These are phyloP conservation scores for Peronospora tabacina DNA, from an alignment of 352 stramenopile species.

Conservation along the genomic window DNA sequence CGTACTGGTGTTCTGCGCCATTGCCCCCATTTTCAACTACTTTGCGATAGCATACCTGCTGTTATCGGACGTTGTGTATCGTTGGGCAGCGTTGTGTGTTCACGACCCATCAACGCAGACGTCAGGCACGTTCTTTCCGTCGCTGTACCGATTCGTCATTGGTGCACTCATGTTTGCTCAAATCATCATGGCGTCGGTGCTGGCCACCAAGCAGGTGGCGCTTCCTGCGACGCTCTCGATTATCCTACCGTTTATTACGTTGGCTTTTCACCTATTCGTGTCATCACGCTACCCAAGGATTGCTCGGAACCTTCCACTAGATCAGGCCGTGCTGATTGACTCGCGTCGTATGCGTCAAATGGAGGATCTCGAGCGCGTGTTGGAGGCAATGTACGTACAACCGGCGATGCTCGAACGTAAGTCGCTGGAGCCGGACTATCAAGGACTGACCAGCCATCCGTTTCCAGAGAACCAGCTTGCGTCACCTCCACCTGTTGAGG, in stretches of 20 bases:
- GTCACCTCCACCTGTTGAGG: constrained; percentile 51
- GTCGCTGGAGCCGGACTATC: constrained; percentile 70
- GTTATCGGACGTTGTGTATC: constrained; percentile 67
- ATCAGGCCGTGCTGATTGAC: constrained; percentile 71
- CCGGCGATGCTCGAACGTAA: constrained; percentile 54
- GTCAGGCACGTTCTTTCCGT: constrained; percentile 61
- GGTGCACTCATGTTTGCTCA: constrained; percentile 71
- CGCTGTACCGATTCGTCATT: constrained; percentile 76
- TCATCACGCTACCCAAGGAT: constrained; percentile 57
- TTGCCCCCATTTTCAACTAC: constrained; percentile 77
- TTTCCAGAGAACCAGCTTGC: constrained; percentile 55
- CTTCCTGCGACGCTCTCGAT: constrained; percentile 50
- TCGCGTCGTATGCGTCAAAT: constrained; percentile 43
- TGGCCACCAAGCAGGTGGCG: constrained; percentile 70
- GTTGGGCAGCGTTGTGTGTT: constrained; percentile 66
- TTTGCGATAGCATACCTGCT: constrained; percentile 64
- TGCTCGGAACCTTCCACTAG: constrained; percentile 59
- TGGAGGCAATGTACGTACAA: constrained; percentile 63
- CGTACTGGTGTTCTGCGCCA: constrained; percentile 61
- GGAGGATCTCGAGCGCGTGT: constrained; percentile 45
- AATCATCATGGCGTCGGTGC: constrained; percentile 62
- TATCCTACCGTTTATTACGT: constrained; percentile 56
- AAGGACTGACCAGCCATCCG: constrained; percentile 55
- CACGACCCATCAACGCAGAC: constrained; percentile 64
- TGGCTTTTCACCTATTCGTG: constrained; percentile 67